phyloP scores from a whole-genome alignment of 2,329 filamentous ascomycete species.

The Sarocladium oryzae region DNA sequence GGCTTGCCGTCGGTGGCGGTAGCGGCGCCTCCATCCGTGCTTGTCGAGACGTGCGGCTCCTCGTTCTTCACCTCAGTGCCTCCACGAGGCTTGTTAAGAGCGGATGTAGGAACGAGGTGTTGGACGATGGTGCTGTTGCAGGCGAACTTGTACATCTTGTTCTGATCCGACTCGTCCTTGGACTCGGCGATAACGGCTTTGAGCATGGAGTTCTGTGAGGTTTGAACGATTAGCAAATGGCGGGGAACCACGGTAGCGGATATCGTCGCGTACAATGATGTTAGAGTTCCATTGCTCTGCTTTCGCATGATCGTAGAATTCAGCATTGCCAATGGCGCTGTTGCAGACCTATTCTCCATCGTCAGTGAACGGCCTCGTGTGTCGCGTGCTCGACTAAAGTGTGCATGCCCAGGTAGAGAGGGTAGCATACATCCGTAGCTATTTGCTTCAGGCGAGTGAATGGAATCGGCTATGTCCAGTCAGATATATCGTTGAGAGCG shows the following conservation, averaged over 20 bases:
- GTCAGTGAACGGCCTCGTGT: conserved; percentile 10
- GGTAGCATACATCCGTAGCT: conserved; percentile 64
- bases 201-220: conserved; percentile 63
- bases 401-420: not conserved
- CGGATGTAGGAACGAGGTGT: conserved; percentile 67
- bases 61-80: conserved; percentile 42
- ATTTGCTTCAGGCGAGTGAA: conserved; percentile 77
- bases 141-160: conserved; percentile 80
- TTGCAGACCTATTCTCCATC: conserved; percentile 65
- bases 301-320: conserved; percentile 80
- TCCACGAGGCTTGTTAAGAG: conserved; percentile 52
- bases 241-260: conserved; percentile 5
- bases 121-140: conserved; percentile 99
- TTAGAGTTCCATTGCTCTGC: conserved; percentile 84
- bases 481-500: too few relatives aligned
- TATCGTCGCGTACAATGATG: conserved; percentile 68
- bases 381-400: not conserved
- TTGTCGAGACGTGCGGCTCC: conserved; percentile 49
- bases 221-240: conserved; percentile 3
- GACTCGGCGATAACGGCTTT: conserved; percentile 72
- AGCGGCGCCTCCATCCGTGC: conserved; percentile 42
- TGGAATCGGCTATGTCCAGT: conserved; percentile 58
- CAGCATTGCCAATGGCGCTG: conserved; percentile 63
- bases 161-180: conserved; percentile 46
- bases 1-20: conserved; percentile 52